phyloP scores from a whole-genome alignment of 192 early-diverging fungal genomes.

The Dissophora ornata region DNA sequence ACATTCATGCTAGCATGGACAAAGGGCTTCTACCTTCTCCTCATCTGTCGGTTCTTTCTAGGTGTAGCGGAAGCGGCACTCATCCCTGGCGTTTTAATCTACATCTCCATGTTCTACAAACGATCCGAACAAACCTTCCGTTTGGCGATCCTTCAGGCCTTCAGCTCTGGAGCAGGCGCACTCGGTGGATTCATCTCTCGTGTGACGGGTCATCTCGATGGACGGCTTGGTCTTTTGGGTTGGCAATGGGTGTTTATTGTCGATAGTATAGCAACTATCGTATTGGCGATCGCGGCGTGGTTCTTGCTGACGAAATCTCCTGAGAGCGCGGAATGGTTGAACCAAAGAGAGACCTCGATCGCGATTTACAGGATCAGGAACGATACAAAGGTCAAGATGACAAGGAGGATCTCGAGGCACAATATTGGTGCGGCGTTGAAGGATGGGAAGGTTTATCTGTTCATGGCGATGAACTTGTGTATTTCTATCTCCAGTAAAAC shows the following conservation, averaged over 20 bases:
- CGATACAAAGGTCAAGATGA: conserved; percentile 48
- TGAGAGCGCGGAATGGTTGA: conserved; percentile 35
- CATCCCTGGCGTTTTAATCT: conserved; percentile 67
- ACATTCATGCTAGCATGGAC: conserved; percentile 35
- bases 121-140: conserved; percentile 64
- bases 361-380: conserved; percentile 45
- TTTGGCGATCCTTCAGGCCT: conserved; percentile 60
- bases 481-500: conserved; percentile 4
- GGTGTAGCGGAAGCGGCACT: conserved; percentile 59
- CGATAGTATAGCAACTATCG: conserved; percentile 20
- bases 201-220: conserved; percentile 64
- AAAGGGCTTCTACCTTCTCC: conserved; percentile 5
- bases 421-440: conserved; percentile 29
- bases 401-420: conserved; percentile 12
- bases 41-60: conserved; percentile 14
- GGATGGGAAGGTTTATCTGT: conserved; percentile 37
- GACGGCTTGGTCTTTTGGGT: conserved; percentile 45
- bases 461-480: conserved; percentile 37
- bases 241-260: conserved; percentile 66
- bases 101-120: conserved; percentile 67
- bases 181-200: conserved; percentile 72
- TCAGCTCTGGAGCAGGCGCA: conserved; percentile 60
- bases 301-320: conserved; percentile 38
- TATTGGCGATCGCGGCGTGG: conserved; percentile 13
- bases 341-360: conserved; percentile 36